Base-by-base conservation (phyloP, 2,329 filamentous ascomycete genomes). In the Orbilia oligospora region DNA sequence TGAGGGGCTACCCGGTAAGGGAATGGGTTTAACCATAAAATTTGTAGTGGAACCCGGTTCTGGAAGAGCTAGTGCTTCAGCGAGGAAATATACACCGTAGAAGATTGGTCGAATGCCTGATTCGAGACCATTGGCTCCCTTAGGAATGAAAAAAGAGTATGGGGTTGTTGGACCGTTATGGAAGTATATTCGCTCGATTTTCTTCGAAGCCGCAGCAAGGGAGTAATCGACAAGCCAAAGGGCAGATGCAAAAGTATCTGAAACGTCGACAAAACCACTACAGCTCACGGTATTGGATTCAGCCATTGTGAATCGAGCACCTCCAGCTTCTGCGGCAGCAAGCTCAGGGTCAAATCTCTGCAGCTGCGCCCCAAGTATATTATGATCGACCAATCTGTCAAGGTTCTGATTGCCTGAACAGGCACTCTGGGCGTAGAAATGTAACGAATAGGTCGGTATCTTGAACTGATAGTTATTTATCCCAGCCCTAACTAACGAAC, bases 241-340 rank as follows among this genome's bases (percentile, higher is more conserved):
- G 0, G 85, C 84, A 69, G 85, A 83, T 0, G 84, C 84, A 67
- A 85, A 85, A 0, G 84, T 85, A 75, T 86, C 85, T 1, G 83
- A 84, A n/a, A 86, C 84, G 70, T 83, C 83, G 0, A 84, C 84
- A 27, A 82, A 83, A 6, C 85, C 85, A n/a, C 82, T 83, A 76
- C 85, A 86, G 5, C 84, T 83, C 58, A 86, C 84, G 3, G 83
- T 84, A 81, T 85, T 86, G 81, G 84, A 85, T 75, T 86, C 85
- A 44, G 84, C 85, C 16, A 85, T 83, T 56, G 83, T 79, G 49
- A 51, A 81, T 67, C 44, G 76, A 44, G 36, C 80, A 18, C 75
- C 75, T 18, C 44, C 68, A 18, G 22, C 22, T 36, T 56, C 63
- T 9, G 75, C 75, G 2, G 75, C 75, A 10, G 44, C 53, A n/a